Evolutionary conservation across 2,329 filamentous ascomycete species (phyloP).

Genomic region (Ceratocystis alfenasii): DNA sequence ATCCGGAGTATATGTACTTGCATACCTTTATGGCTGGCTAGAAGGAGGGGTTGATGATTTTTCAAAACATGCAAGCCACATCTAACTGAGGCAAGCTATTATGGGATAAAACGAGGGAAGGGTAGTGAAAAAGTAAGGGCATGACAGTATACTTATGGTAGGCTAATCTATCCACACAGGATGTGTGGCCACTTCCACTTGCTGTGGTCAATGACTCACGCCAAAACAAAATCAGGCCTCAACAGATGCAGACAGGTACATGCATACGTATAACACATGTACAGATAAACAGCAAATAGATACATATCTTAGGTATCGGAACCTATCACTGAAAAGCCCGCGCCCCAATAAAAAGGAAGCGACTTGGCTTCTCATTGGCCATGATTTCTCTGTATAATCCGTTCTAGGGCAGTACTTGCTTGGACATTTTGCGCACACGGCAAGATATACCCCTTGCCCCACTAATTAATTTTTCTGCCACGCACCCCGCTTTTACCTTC

Average conservation of each 20-base stretch:
- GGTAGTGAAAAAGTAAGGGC: neutral
- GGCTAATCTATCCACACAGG: neutral
- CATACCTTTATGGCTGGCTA: neutral
- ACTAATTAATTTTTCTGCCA: slow-evolving; percentile 22
- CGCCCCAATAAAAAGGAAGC: neutral
- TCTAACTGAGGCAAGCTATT: neutral
- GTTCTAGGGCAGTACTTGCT: slow-evolving; percentile 20
- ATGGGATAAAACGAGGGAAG: neutral
- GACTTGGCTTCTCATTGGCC: slow-evolving; percentile 6
- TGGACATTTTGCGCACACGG: slow-evolving; percentile 19
- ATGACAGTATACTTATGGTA: neutral
- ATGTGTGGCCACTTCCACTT: neutral
- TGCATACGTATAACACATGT: neutral
- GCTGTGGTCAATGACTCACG: slow-evolving; percentile 2
- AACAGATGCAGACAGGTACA: neutral
- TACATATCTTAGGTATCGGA: neutral
- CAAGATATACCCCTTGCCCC: slow-evolving; percentile 19
- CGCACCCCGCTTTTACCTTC: slow-evolving; percentile 21
- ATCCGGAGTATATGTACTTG: neutral
- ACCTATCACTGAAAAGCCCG: neutral
- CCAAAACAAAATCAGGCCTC: slow-evolving; percentile 10
- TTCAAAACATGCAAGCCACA: slow-evolving; percentile 1
- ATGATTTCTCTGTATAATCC: slow-evolving; percentile 2
- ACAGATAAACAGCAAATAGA: neutral
- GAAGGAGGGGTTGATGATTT: neutral